Conservation (phyloP, 805 yeast species). For the Maudiozyma serrabonitensis region DNA sequence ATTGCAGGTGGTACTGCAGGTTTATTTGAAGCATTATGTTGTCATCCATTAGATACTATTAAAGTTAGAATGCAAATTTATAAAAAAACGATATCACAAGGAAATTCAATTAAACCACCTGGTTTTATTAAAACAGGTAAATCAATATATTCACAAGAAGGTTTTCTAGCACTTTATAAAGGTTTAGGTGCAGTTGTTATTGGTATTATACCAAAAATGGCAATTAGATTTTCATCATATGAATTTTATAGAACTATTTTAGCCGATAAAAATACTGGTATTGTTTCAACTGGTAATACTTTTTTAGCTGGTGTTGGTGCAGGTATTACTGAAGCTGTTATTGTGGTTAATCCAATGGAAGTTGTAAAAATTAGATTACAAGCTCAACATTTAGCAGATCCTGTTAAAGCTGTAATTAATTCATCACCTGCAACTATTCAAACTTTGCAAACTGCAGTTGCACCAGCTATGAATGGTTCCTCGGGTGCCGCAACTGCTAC, state of each 20-base stretch:
- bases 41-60: constrained; percentile 97
- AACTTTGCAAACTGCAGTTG: not conserved
- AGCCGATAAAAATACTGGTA: constrained; percentile 48
- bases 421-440: not conserved
- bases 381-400: constrained; percentile 63
- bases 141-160: constrained; percentile 67
- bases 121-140: constrained; percentile 81
- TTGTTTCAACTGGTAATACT: constrained; percentile 61
- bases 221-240: constrained; percentile 88
- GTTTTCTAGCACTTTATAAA: constrained; percentile 78
- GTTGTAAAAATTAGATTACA: constrained; percentile 93
- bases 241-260: constrained; percentile 74
- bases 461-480: constrained; percentile 5
- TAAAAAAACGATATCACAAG: constrained; percentile 45
- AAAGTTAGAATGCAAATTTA: constrained; percentile 95
- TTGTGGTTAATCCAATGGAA: constrained; percentile 95
- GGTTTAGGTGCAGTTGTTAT: constrained; percentile 96
- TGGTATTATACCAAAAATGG: constrained; percentile 98
- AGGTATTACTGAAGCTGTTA: constrained; percentile 90
- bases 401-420: constrained; percentile 27
- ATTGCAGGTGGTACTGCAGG: constrained; percentile 98
- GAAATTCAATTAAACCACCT: constrained; percentile 49
- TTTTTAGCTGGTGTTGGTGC: constrained; percentile 95
- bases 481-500: constrained; percentile 4
- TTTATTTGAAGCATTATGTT: constrained; percentile 89